A percentile compares a stretch with the other conserved stretches of the same genome.
Conservation (phyloP, 805 yeast species). For the Starmerella sp. region DNA sequence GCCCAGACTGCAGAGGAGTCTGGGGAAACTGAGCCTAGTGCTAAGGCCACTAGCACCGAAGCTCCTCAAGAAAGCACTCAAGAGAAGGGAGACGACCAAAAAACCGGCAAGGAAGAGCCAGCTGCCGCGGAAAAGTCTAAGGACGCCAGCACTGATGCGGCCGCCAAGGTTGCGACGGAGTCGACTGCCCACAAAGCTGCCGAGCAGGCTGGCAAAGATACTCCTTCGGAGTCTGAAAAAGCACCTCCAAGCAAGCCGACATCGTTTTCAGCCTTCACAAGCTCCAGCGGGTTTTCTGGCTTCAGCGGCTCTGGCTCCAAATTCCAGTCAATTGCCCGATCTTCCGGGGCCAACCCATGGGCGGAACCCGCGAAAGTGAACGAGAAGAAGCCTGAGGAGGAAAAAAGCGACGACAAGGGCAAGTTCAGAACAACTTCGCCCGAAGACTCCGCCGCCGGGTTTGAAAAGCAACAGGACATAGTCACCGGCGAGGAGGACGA, state of each 20-base stretch:
- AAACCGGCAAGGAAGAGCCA: too few species aligned
- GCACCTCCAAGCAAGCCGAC: slow-evolving; percentile 1
- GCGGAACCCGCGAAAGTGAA: slow-evolving; percentile 31
- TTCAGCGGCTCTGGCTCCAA: slow-evolving; percentile 3
- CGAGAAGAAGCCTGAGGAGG: slow-evolving; percentile 1
- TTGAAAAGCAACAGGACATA: slow-evolving; percentile 29
- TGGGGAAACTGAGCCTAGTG: too few species aligned
- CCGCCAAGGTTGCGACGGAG: too few species aligned
- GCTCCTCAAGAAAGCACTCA: too few species aligned
- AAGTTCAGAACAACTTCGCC: slow-evolving; percentile 23
- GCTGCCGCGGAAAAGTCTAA: too few species aligned
- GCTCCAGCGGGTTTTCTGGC: slow-evolving; percentile 8
- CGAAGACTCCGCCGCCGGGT: slow-evolving; percentile 27
- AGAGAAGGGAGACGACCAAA: too few species aligned
- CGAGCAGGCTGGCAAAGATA: too few species aligned
- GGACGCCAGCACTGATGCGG: too few species aligned
- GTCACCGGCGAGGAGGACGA: slow-evolving; percentile 92
- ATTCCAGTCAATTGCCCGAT: background rate
- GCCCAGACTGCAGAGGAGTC: too few species aligned
- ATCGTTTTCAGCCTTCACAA: slow-evolving; percentile 9
- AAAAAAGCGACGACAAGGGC: slow-evolving; percentile 25
- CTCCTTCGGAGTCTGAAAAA: background rate
- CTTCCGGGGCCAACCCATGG: slow-evolving; percentile 36
- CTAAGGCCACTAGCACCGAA: too few species aligned
- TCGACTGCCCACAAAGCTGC: too few species aligned